Evolutionary conservation across 495 filamentous ascomycete genomes (phyloP).

Genomic region (Penicillium tannophilum): DNA sequence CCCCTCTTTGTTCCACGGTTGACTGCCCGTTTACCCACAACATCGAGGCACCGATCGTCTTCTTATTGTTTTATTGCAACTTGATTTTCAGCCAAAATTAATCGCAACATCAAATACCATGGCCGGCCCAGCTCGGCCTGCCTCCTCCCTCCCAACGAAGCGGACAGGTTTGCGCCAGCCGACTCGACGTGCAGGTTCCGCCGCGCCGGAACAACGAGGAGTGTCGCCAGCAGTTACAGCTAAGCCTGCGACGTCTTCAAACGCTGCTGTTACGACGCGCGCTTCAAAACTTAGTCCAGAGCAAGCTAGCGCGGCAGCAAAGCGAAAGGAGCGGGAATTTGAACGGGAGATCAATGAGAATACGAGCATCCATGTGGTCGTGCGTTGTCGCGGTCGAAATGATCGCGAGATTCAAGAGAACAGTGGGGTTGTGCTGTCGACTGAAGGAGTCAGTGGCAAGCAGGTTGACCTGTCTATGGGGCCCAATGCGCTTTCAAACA

Average conservation of each 20-base stretch:
- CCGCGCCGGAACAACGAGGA: constrained; percentile 45
- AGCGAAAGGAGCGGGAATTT: constrained; percentile 82
- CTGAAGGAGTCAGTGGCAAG: constrained; percentile 83
- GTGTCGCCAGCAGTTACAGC: constrained; percentile 67
- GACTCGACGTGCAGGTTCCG: constrained; percentile 37
- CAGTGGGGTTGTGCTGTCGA: constrained; percentile 85
- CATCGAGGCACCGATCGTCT: neutral
- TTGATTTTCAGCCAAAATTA: neutral
- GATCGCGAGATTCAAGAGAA: constrained; percentile 92
- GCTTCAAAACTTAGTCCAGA: constrained; percentile 42
- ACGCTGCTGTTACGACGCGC: constrained; percentile 41
- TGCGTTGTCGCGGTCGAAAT: constrained; percentile 89
- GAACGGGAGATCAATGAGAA: constrained; percentile 73
- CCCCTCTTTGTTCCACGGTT: neutral
- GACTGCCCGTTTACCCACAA: neutral
- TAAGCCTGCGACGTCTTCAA: constrained; percentile 27
- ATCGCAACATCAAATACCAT: constrained; percentile 40
- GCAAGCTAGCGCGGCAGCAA: constrained; percentile 51
- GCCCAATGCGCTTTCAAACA: constrained; percentile 87
- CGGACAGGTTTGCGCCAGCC: constrained; percentile 60
- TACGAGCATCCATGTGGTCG: constrained; percentile 97
- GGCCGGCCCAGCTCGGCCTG: constrained; percentile 57
- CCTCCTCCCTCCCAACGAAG: constrained; percentile 51
- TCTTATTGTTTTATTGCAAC: neutral
- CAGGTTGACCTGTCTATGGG: constrained; percentile 89